These are phyloP conservation scores for Gynandropsis gynandra DNA, from an alignment of 345 rosid genomes.

Conservation along the genomic window DNA sequence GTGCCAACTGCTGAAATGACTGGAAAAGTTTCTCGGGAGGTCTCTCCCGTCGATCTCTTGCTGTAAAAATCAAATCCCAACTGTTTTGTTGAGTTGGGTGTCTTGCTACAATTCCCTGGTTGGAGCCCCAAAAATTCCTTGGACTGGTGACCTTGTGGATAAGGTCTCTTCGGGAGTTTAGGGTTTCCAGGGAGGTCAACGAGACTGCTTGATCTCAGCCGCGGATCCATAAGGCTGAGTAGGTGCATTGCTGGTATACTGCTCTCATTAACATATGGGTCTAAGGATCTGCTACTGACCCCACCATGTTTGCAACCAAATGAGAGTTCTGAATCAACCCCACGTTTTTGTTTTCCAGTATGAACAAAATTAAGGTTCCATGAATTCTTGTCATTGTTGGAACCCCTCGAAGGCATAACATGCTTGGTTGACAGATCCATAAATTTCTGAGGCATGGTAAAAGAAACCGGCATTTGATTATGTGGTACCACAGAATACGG, in stretches of 20 bases:
- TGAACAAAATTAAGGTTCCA: slow-evolving; percentile 34
- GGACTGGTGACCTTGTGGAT: slow-evolving; percentile 37
- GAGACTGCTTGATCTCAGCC: slow-evolving; percentile 41
- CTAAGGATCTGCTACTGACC: slow-evolving; percentile 33
- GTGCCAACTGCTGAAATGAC: slow-evolving; percentile 36
- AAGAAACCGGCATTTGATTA: slow-evolving; percentile 32
- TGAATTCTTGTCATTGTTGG: slow-evolving; percentile 30
- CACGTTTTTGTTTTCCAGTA: slow-evolving; percentile 42
- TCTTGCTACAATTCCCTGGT: slow-evolving; percentile 34
- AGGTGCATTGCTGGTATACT: slow-evolving; percentile 80
- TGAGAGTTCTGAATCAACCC: slow-evolving; percentile 33
- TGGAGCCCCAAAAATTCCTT: slow-evolving; percentile 38
- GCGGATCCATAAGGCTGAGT: slow-evolving; percentile 88
- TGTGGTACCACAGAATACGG: slow-evolving; percentile 42
- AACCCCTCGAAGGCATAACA: slow-evolving; percentile 28
- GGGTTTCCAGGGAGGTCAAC: slow-evolving; percentile 36
- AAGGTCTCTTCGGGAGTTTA: slow-evolving; percentile 40
- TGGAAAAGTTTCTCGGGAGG: slow-evolving; percentile 28
- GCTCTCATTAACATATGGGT: slow-evolving; percentile 57
- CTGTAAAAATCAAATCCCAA: slow-evolving; percentile 30
- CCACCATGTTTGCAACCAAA: slow-evolving; percentile 19
- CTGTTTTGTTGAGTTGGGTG: slow-evolving; percentile 29
- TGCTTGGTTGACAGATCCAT: slow-evolving; percentile 29
- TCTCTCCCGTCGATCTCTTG: slow-evolving; percentile 33
- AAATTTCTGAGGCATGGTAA: slow-evolving; percentile 28